These are phyloP conservation scores for Ogataea thermomethanolica DNA, from an alignment of 805 yeast genomes.

Conservation along the genomic window DNA sequence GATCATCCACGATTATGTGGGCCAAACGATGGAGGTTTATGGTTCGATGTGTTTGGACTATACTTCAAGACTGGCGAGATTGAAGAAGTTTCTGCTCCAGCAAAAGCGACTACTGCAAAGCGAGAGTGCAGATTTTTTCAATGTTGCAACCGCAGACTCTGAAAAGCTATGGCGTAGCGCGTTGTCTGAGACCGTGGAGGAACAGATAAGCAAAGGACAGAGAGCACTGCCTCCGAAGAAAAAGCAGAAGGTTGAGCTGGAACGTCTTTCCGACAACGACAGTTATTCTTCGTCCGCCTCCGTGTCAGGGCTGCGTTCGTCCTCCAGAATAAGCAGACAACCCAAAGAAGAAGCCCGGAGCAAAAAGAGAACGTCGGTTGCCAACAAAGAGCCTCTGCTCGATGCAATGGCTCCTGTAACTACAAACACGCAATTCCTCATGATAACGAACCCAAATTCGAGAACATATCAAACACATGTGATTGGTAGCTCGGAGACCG, in stretches of 20 bases:
- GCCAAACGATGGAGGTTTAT: conserved; percentile 27
- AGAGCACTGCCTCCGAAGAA: background rate
- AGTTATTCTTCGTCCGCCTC: conserved; percentile 16
- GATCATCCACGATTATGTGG: conserved; percentile 23
- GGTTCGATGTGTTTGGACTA: conserved; percentile 27
- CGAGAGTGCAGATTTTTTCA: conserved; percentile 27
- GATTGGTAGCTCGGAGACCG: conserved; percentile 19
- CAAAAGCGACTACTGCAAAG: conserved; percentile 28
- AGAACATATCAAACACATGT: conserved; percentile 25
- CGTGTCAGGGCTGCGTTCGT: conserved; percentile 5
- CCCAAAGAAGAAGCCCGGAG: conserved; percentile 5
- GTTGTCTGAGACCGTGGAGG: background rate
- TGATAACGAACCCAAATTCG: conserved; percentile 28
- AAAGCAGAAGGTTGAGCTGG: conserved; percentile 6
- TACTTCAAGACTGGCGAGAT: conserved; percentile 29
- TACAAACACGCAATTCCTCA: conserved; percentile 32
- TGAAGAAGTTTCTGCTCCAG: conserved; percentile 32
- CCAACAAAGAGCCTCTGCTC: conserved; percentile 12
- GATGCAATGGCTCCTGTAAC: conserved; percentile 33
- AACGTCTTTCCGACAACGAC: conserved; percentile 9
- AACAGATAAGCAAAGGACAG: background rate
- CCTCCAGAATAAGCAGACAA: conserved; percentile 13
- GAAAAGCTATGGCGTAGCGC: conserved; percentile 31
- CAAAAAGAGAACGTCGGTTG: background rate
- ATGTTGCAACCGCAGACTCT: conserved; percentile 29